Evolutionary conservation across 768 basidiomycete genomes (phyloP).

Genomic region (Mycena floridula): DNA sequence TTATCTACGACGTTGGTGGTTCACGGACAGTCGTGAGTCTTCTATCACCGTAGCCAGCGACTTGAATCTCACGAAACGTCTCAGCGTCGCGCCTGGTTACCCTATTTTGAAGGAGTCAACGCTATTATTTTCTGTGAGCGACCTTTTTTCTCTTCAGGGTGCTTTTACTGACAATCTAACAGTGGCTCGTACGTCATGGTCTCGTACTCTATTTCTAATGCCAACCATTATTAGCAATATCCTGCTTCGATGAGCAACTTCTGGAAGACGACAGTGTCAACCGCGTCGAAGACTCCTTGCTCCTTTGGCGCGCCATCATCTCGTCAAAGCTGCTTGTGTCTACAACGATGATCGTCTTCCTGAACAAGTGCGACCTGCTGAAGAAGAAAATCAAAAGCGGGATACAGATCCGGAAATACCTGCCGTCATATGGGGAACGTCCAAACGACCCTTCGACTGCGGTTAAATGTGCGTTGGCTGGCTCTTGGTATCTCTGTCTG

Average conservation of each 20-base stretch:
- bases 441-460: conserved; percentile 50
- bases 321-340: conserved; percentile 49
- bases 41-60: conserved; percentile 1
- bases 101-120: conserved; percentile 67
- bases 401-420: conserved; percentile 41
- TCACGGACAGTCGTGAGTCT: conserved; percentile 44
- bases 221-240: conserved; percentile 26
- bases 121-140: conserved; percentile 71
- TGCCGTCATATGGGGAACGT: conserved; percentile 58
- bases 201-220: background rate
- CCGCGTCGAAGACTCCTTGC: conserved; percentile 66
- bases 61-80: background rate
- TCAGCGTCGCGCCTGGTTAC: conserved; percentile 67
- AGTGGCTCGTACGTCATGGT: conserved; percentile 46
- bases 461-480: conserved; percentile 45
- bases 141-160: conserved; percentile 18
- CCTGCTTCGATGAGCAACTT: conserved; percentile 38
- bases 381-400: conserved; percentile 42
- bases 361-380: conserved; percentile 71
- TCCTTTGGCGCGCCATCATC: conserved; percentile 63
- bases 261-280: conserved; percentile 59
- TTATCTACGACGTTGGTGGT: conserved; percentile 67
- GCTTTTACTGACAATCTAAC: conserved; percentile 11
- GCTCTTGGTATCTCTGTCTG: background rate
- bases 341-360: conserved; percentile 62